phyloP scores from a whole-genome alignment of 495 filamentous ascomycete genomes.

The Neurospora sp. region DNA sequence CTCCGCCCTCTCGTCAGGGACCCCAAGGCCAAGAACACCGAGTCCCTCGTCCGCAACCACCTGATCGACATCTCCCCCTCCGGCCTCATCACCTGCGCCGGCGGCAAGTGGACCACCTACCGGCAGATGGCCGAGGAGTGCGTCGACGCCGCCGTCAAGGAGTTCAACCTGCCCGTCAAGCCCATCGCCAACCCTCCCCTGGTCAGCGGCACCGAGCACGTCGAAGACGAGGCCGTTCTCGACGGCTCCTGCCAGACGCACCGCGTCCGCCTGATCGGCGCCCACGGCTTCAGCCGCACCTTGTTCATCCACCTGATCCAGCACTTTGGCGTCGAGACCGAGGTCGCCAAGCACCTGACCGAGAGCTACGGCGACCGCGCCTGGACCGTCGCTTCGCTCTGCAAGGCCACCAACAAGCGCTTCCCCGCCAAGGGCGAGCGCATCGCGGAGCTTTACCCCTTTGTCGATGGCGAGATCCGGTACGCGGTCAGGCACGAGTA shows the following conservation, averaged over 20 bases:
- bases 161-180: slow-evolving; percentile 60
- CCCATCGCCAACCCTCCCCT: slow-evolving; percentile 52
- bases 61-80: slow-evolving; percentile 78
- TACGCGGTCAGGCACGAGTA: slow-evolving; percentile 89
- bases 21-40: slow-evolving; percentile 85
- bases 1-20: slow-evolving; percentile 91
- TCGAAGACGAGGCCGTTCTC: slow-evolving; percentile 64
- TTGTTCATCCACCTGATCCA: slow-evolving; percentile 98
- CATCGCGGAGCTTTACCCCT: slow-evolving; percentile 77
- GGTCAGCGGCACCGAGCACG: slow-evolving; percentile 66
- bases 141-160: slow-evolving; percentile 77
- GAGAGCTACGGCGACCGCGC: slow-evolving; percentile 89
- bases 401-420: slow-evolving; percentile 66
- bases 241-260: slow-evolving; percentile 90
- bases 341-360: slow-evolving; percentile 85
- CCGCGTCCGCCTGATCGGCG: slow-evolving; percentile 78
- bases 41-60: slow-evolving; percentile 93
- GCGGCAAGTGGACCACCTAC: slow-evolving; percentile 98
- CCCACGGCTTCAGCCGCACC: slow-evolving; percentile 89
- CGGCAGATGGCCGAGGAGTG: slow-evolving; percentile 97
- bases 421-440: slow-evolving; percentile 84
- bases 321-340: slow-evolving; percentile 91
- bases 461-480: slow-evolving; percentile 90
- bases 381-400: slow-evolving; percentile 87
- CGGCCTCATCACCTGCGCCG: slow-evolving; percentile 88